Evolutionary conservation across 1,284 basidiomycete species (phyloP), one percentile per base, ranked within the genome.

Genomic region (Macrocystidia cucumis): DNA sequence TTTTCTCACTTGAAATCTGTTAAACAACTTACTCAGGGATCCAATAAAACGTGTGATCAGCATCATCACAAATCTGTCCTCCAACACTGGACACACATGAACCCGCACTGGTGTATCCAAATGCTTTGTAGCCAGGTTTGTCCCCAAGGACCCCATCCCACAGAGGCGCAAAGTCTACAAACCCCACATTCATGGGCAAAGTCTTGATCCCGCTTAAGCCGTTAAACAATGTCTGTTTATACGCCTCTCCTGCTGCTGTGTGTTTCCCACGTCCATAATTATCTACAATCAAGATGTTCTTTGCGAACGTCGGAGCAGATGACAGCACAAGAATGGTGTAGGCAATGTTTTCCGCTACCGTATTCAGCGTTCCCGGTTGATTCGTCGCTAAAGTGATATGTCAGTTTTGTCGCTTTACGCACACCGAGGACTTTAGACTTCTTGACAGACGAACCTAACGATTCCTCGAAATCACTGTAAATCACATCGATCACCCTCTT

Each of bases 11-110:
- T n/a, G n/a, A n/a, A n/a, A n/a, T n/a, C n/a, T n/a, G n/a, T n/a
- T n/a, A n/a, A n/a, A n/a, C n/a, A n/a, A 17, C 65, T 47, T 40
- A 70, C 72, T 61, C 63, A 14, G 55, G 49, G 11, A 72, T 60
- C 62, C 70, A 75, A 41, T 72, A 71, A 43, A 74, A 70, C 14
- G 57, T 58, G 40, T 63, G 64, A 24, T 64, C 63, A 3, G 72
- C 69, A 40, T 73, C 69, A 18, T 42, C 29, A 32, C 69, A 72
- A 3, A 44, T 39, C 2, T 55, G 62, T 5, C 59, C 59, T 11
- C 40, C 44, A 9, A 40, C 43, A 24, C 44, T 53, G 27, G 45
- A 37, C 9, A 50, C 43, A 36, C 69, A 72, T 0, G 61, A 49
- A 3, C 52, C 60, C 3, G 54, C 49, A 30, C 56, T 64, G 9